Evolutionary conservation across 1,139 yeast species (phyloP), one percentile per base, ranked within the genome.

Genomic region (Magnusiomyces sp.): DNA sequence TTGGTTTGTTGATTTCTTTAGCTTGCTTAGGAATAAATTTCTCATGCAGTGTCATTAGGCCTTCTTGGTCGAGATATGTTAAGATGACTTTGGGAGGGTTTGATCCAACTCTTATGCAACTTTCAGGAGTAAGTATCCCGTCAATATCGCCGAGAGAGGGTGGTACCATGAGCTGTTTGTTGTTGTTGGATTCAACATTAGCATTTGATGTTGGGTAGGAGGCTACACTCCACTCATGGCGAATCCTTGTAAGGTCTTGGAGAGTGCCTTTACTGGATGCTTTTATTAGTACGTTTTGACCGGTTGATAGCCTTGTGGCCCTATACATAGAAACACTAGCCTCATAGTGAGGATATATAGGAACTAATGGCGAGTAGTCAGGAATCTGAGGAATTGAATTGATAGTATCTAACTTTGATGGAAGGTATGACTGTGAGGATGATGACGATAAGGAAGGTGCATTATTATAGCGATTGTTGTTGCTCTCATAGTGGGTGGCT

Each of bases 211-310:
- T 17, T 23, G 16, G 40, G n/a, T 29, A 33, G 17, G 46, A 43
- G 9, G 46, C 56, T n/a, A 59, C 56, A 40, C 61, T 58, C 64
- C 64, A 61, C 46, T 61, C 64, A 31, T 60, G 63, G 9, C 63
- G 48, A 11, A 61, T 58, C n/a, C 64, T 50, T 2, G 62, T 58
- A 41, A 61, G 51, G 40, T 60, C 64, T 43, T 60, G 64, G 6
- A 61, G 54, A 10, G 61, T 55, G 2, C 62, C 62, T 17, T 56
- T 53, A 1, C 56, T 55, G 6, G 64, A 59, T 14, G 57, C 55
- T 38, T 59, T 60, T 14, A 61, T 50, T 13, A 60, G 51, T 7
- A 60, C 62, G 1, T 60, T 58, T 46, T 57, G 51, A 19, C 49
- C 53, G 1, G 59, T 53, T 1, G 50, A 53, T 31, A 41, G 23